Base-by-base conservation (phyloP, 1,284 basidiomycete genomes). In the Fistulina hepatica region DNA sequence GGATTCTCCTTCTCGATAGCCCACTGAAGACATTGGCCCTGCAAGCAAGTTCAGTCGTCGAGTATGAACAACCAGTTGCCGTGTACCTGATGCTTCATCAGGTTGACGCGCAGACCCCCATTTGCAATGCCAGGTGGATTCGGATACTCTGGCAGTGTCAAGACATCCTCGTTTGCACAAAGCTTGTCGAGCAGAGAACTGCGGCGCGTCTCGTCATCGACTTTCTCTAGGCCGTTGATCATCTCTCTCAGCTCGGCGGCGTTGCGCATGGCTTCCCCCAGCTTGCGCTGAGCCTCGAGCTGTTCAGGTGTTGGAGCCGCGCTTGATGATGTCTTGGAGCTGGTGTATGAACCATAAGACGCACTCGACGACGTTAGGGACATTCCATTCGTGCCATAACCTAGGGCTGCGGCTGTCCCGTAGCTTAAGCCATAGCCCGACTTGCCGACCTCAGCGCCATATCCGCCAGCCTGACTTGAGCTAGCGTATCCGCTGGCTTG, bases 11-110 rank as follows among this genome's bases (percentile, higher is more conserved):
- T 73, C 9, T 75, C 68, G 15, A 89, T 64, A 50, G 84, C 86
- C 88, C 88, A 91, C 50, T 78, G 69, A 30, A 83, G 55, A 1
- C 71, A 80, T 70, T 86, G 81, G 44, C 63, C 75, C 82, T 86
- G 42, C 13, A 33, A 9, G 26, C 3, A 31, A 32, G 28, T 38
- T 36, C 26, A 21, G 31, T 24, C 12, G 27, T 19, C 36, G 22
- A 17, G 16, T 9, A 39, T 31, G 34, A 26, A 48, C 34, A 36
- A 37, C 40, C 24, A 49, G 43, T 15, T 26, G 44, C 42, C 56
- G n/a, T n/a, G 26, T 39, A 79, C 82, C 65, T 91, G 88, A 52
- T 91, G 86, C 46, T 73, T 82, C 15, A 91, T 54, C 23, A 91
- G 60, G 51, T 90, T 68, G 8, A 84, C 80, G 12, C 63, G 63